Evolutionary conservation across 176 grass and related monocot genomes (phyloP), one percentile per base, ranked within the genome.

Genomic region (Zea luxurians): DNA sequence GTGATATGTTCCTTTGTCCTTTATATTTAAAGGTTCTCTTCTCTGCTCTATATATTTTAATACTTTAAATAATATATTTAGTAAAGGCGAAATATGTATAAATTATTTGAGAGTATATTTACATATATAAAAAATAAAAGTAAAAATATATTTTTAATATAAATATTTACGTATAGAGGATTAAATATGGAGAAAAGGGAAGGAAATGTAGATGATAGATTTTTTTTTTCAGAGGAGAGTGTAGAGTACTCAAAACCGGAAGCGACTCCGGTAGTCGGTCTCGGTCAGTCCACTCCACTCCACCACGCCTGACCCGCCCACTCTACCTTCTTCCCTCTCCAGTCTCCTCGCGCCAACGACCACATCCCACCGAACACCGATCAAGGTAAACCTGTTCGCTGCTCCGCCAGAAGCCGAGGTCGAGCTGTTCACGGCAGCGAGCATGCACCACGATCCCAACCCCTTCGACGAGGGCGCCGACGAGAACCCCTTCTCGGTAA

Each of bases 381-480:
- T 78, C 76, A 78, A 66, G 13, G 55, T 4, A 16, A 1, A 41
- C 57, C 71, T 9, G 41, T 12, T 69, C 64, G 37, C 55, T 35
- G 34, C 70, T 61, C 48, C 36, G 80, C 43, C 73, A 8, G n/a
- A 59, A 21, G 55, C 55, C 55, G 55, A 59, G 8, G 55, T 18
- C n/a, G 55, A 59, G n/a, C 55, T 61, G 52, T 21, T 49, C 8
- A 36, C 50, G 64, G 74, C 64, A 43, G 64, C 80, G 77, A 83
- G 43, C 70, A 97, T 97, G 93, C 79, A 90, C 83, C 79, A 82
- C 78, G 88, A 97, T 77, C 85, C 93, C 59, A 97, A 93, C 58
- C 93, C 93, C 74, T 97, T 93, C 80, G 90, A 93, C 73, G 90
- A 97, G 62, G 90, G 86, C 45, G 78, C 78, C 82, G 88, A 88